phyloP scores from a whole-genome alignment of 192 early-diverging fungal species.

The Glomus cerebriforme region DNA sequence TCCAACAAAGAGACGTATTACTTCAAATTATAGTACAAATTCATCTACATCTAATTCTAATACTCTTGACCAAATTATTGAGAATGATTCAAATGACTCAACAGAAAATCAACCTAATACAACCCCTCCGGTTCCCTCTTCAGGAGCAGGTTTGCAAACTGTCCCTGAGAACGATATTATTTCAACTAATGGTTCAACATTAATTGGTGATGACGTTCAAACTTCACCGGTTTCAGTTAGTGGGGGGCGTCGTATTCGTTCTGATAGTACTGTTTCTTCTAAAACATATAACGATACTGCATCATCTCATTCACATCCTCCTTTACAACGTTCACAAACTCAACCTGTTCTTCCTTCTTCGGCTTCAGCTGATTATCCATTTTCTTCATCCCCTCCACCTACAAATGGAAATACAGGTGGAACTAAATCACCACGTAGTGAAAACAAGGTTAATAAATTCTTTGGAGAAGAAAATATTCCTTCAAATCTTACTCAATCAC shows the following conservation, averaged over 20 bases:
- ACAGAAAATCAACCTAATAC: not conserved
- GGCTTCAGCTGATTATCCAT: constrained; percentile 38
- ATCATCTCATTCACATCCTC: constrained; percentile 20
- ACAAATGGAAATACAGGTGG: constrained; percentile 1
- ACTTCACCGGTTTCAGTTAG: not conserved
- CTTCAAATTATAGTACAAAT: not conserved
- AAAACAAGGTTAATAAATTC: constrained; percentile 57
- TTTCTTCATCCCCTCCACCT: constrained; percentile 31
- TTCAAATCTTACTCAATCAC: constrained; percentile 35
- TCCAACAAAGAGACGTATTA: not conserved
- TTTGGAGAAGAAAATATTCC: constrained; percentile 59
- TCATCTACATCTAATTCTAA: not conserved
- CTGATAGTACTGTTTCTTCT: not conserved
- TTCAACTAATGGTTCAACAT: not conserved
- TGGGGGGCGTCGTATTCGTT: constrained; percentile 3
- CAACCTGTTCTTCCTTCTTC: constrained; percentile 32
- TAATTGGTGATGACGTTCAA: not conserved
- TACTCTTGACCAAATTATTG: not conserved
- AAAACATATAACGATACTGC: constrained; percentile 34
- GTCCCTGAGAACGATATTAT: constrained; percentile 29
- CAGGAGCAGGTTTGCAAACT: constrained; percentile 13
- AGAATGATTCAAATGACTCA: not conserved
- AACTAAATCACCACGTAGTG: constrained; percentile 23
- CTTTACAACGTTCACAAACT: constrained; percentile 28
- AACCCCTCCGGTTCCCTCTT: not conserved